Base-by-base conservation (phyloP, 768 basidiomycete genomes). In the Phaeolepiota aurea region DNA sequence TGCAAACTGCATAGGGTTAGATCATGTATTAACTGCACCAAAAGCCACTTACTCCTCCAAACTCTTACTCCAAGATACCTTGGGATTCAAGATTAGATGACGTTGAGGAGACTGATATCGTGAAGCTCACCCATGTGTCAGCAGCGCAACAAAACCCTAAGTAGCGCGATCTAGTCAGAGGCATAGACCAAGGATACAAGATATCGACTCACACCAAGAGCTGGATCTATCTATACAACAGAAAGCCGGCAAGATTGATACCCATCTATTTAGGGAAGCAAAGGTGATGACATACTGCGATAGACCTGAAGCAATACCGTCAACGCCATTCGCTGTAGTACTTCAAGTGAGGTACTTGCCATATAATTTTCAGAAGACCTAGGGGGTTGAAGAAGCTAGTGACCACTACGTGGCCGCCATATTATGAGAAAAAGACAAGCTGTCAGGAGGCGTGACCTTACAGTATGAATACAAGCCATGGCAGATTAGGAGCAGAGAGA, bases 181-280 rank as follows among this genome's bases (percentile, higher is more conserved):
- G 7, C 7, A 28, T 7, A 28, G 7, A n/a, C 7, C 7, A 7
- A 28, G 7, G 25, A 7, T 7, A 5, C 33, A 5, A 35, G 15
- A 14, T 35, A 35, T 35, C 7, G 12, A 35, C 33, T 35, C 16
- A 35, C 33, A 7, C 33, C 33, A 16, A 35, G 33, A 35, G 33
- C 33, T 35, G 33, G 33, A 35, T 35, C 33, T 9, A 35, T 15
- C 33, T 35, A 35, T 19, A 31, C 9, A 9, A 31, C n/a, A 14
- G 33, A 5, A 35, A 9, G 18, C 7, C 9, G 9, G 7, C n/a
- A 19, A 14, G 7, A 35, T 14, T 15, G 16, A 35, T 9, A 14
- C 7, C 7, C 16, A 15, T 16, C 18, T 15, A 35, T 35, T 10
- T 31, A 9, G 9, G 14, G 15, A 14, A 16, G 9, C 16, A 35